Base-by-base conservation (phyloP, 139 green algal genomes). In the Volvox africanus region DNA sequence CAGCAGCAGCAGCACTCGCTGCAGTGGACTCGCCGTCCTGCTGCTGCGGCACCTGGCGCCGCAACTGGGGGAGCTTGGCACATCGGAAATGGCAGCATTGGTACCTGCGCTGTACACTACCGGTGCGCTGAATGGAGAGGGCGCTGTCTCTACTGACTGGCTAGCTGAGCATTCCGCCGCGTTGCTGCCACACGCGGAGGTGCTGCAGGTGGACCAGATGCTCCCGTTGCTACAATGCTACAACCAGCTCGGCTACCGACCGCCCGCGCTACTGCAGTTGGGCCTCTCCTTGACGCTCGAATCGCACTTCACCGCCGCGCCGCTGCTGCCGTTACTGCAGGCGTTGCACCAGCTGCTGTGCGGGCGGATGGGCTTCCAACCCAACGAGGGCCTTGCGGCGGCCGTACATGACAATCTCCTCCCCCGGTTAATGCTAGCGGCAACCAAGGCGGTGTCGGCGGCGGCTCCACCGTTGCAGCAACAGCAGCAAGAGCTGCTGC, bases 201-300 rank as follows among this genome's bases (percentile, higher is more conserved):
- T 19, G 19, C 86, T 90, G n/a, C 16, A 36, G 20, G 13, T 61
- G 21, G 86, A 67, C 1, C 12, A 61, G n/a, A 2, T 76, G 50
- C 50, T 90, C 30, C 50, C 86, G 73, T 75, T 90, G 86, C 86
- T 90, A 55, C 86, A 32, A 0, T 19, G 6, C 21, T 90, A 90
- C 73, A 75, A 19, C n/a, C 36, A 26, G 44, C 50, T 84, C 20
- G 1, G 0, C 2, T 83, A 90, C 69, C 0, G 6, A 5, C 71
- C 86, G 50, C 86, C 71, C 71, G 68, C 86, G 71, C 71, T 83
- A 75, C 86, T 90, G 71, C 86, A 84, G 71, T 55, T 90, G 50
- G 86, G 86, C 19, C 11, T 90, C 36, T 36, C 71, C 1, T 55
- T 90, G 50, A 44, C 69, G 36, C 20, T 90, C 21, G 86, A 90